Evolutionary conservation across 2,329 filamentous ascomycete species (phyloP), one percentile per base, ranked within the genome.

Genomic region (Ophiobolus disseminans): DNA sequence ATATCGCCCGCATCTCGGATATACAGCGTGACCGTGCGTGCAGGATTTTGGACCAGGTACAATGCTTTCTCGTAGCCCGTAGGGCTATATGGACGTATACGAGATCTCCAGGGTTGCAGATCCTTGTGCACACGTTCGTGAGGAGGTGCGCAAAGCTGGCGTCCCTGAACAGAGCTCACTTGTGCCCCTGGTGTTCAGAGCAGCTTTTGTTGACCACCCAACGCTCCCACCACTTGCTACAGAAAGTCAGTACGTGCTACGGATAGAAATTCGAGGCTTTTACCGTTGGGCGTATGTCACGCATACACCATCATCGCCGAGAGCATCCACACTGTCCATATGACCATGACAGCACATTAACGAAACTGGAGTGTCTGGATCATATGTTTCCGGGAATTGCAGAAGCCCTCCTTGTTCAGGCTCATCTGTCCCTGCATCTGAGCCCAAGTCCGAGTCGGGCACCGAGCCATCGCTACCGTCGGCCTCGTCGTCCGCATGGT

Each of bases 191-290:
- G 51, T 73, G 73, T 51, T 75, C 72, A 16, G 66, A 68, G 68
- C 80, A 82, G 19, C 49, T 48, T 52, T 76, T 68, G 37, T 78
- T 68, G 10, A 82, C 61, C 10, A 80, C 78, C 81, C 81, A 84
- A 56, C 76, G 76, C 64, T 84, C 80, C 81, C 80, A 83, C 43
- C 76, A 71, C 57, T 82, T 82, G 41, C 81, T 41, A 21, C 16
- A 10, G 13, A 13, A 16, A 13, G 30, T 43, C 3, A 43, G 31
- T 19, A 21, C 30, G n/a, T 20, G 14, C 3, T 6, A 23, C 20
- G n/a, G 14, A 8, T 11, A 8, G 22, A 17, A 26, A 10, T 11
- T 26, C 10, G 16, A 16, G 19, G 7, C 14, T 38, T 23, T 25
- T 39, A 75, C 57, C 82, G 78, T 26, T 66, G 59, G 52, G 77